phyloP scores from a whole-genome alignment of 352 stramenopile species.

The Pythium pyrilobum region DNA sequence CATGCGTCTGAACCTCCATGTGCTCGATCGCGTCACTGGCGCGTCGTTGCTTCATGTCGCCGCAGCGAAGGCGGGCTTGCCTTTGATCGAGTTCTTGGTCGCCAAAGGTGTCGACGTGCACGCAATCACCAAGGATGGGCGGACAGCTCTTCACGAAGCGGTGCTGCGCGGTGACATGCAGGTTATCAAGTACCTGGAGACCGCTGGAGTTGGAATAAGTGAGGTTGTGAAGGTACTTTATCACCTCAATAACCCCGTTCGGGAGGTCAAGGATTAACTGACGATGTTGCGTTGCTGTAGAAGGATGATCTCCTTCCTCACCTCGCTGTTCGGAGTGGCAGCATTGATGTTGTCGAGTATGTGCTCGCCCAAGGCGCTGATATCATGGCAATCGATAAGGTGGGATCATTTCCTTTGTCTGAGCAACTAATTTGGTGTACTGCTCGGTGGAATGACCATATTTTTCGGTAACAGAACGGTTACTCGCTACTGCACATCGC shows the following conservation, averaged over 20 bases:
- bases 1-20: background rate
- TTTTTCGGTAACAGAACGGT: slow-evolving; percentile 7
- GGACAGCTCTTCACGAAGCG: background rate
- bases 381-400: background rate
- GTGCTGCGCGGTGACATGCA: background rate
- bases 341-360: background rate
- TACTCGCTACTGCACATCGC: slow-evolving; percentile 5
- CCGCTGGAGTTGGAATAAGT: background rate
- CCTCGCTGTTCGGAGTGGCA: background rate
- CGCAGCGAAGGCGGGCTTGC: background rate
- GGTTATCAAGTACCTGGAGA: background rate
- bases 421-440: background rate
- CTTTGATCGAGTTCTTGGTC: background rate
- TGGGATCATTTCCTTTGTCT: background rate
- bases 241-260: background rate
- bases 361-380: background rate
- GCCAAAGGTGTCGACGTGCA: background rate
- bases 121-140: background rate
- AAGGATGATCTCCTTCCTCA: background rate
- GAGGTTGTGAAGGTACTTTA: background rate
- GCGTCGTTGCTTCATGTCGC: background rate
- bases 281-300: background rate
- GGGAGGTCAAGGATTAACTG: background rate
- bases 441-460: background rate
- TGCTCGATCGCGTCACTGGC: background rate